Percentiles rank a stretch among this genome's conserved stretches.
Conservation (phyloP, 257 asterid species). For the Solanum pennellii region DNA sequence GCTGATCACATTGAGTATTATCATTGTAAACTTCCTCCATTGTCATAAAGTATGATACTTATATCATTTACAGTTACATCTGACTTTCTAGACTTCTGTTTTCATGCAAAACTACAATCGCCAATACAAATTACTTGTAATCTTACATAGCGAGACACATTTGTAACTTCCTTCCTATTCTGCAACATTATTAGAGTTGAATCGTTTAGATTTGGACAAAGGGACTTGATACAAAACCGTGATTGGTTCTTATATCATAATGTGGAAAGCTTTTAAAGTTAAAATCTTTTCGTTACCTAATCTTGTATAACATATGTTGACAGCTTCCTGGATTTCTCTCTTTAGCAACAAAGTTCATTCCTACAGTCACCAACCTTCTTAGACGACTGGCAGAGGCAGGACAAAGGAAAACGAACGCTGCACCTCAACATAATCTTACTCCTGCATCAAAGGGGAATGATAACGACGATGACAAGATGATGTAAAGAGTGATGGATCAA, state of each 20-base stretch:
- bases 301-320: background rate
- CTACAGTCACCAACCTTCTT: conserved; percentile 79
- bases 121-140: background rate
- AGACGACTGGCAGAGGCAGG: conserved; percentile 84
- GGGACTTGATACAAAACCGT: background rate
- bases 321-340: conserved; percentile 95
- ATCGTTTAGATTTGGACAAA: background rate
- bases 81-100: background rate
- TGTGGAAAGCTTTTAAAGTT: background rate
- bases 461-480: conserved; percentile 11
- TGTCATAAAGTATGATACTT: background rate
- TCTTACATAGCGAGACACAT: background rate
- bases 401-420: conserved; percentile 29
- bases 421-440: conserved; percentile 39
- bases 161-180: background rate
- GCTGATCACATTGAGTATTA: background rate
- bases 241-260: background rate
- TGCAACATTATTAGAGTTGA: background rate
- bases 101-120: background rate
- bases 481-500: conserved; percentile 10
- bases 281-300: background rate
- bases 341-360: conserved; percentile 74
- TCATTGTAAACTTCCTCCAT: background rate
- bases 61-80: background rate
- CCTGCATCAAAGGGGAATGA: conserved; percentile 17